Conservation (phyloP, 1,139 yeast species). For the Pichia sp. region DNA sequence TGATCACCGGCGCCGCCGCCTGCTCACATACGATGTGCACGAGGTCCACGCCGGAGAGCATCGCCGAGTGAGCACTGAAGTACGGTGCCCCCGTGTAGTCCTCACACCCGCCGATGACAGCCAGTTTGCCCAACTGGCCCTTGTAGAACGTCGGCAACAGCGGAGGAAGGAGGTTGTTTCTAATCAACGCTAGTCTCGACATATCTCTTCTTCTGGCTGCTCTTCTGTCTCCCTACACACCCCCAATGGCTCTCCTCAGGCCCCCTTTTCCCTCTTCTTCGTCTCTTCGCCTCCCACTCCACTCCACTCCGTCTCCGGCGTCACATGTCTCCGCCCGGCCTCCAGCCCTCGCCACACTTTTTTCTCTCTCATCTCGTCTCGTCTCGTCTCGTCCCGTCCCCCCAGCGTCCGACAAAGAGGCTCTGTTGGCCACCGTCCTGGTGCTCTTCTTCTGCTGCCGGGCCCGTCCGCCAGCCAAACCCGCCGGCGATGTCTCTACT, state of each 20-base stretch:
- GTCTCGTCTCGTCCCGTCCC: not conserved
- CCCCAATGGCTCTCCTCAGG: too few species aligned
- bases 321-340: too few species aligned
- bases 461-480: not conserved
- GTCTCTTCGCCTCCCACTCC: too few species aligned
- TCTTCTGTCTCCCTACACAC: too few species aligned
- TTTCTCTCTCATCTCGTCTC: not conserved
- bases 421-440: too few species aligned
- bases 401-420: too few species aligned
- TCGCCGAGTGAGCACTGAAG: constrained; percentile 81
- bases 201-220: not conserved
- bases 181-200: constrained; percentile 12
- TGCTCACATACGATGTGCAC: constrained; percentile 82
- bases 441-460: not conserved
- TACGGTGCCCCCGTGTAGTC: constrained; percentile 97
- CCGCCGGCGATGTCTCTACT: not conserved
- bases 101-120: constrained; percentile 89
- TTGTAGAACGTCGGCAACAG: constrained; percentile 69
- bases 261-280: too few species aligned
- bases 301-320: too few species aligned
- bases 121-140: constrained; percentile 86
- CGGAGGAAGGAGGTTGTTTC: constrained; percentile 62
- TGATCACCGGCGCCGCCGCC: constrained; percentile 75
- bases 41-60: constrained; percentile 82
- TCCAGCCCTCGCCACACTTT: not conserved